Evolutionary conservation across 108 stramenopile species (phyloP).

Genomic region (Fragilariopsis cylindrus): DNA sequence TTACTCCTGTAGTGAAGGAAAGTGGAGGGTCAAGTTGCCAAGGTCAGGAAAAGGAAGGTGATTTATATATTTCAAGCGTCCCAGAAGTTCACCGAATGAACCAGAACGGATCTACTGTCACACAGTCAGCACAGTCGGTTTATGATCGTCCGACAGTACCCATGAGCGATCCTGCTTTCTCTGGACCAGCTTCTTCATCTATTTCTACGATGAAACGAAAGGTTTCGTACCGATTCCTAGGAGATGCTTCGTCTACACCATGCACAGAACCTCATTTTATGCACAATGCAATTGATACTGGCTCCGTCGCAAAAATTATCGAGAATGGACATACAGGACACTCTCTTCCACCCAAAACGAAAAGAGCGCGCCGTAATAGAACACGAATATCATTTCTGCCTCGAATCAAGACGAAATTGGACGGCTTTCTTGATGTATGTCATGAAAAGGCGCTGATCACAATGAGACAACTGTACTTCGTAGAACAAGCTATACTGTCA

Average conservation of each 20-base stretch:
- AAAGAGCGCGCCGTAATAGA: conserved; percentile 75
- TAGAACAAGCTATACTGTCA: conserved; percentile 70
- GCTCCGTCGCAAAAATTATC: conserved; percentile 49
- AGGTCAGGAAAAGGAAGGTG: neutral
- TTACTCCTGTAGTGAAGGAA: conserved; percentile 74
- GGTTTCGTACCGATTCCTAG: conserved; percentile 73
- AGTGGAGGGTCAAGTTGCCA: conserved; percentile 43
- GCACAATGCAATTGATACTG: conserved; percentile 19
- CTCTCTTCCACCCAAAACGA: conserved; percentile 66
- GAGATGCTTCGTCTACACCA: conserved; percentile 44
- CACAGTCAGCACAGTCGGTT: conserved; percentile 10
- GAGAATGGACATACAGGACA: conserved; percentile 47
- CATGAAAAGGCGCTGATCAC: conserved; percentile 72
- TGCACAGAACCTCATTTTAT: conserved; percentile 23
- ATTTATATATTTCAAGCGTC: conserved; percentile 36
- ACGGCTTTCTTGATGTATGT: conserved; percentile 51
- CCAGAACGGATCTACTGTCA: conserved; percentile 15
- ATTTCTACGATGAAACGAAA: conserved; percentile 68
- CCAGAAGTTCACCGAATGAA: conserved; percentile 46
- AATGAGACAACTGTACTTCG: conserved; percentile 78
- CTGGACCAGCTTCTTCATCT: conserved; percentile 23
- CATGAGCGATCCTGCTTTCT: conserved; percentile 44
- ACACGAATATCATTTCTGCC: conserved; percentile 83
- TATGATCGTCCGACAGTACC: conserved; percentile 30
- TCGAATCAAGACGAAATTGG: conserved; percentile 65